Base-by-base conservation (phyloP, 2,329 filamentous ascomycete genomes). In the Botrytis porri region DNA sequence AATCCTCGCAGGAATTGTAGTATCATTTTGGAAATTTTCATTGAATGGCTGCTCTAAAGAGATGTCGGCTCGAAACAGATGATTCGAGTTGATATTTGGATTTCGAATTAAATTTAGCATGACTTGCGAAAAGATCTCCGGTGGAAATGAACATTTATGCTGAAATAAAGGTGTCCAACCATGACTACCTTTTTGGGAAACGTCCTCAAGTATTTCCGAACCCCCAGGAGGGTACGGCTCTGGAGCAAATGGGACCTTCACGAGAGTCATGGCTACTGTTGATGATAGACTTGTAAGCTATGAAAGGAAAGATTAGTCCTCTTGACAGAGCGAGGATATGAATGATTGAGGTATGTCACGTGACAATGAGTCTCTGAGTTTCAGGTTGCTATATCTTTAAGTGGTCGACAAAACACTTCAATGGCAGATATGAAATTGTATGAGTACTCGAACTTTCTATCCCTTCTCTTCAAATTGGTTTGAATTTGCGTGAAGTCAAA, bases 51-150 rank as follows among this genome's bases (percentile, higher is more conserved):
- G 83, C 76, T 90, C 87, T 73, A 88, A 86, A 39, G 92, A 85
- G 39, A 95, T 89, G 78, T 96, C 93, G 64, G 93, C 93, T 43
- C 93, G 88, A 78, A 94, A 93, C 1, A 96, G 85, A 86, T 92
- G 92, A 25, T 87, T 89, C 0, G 92, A 93, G 76, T 93, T 94
- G 81, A 94, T 85, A 76, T 96, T 95, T 0, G 93, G 93, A 78
- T 95, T 95, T 77, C 87, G 87, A 76, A 95, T 88, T 73, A 95
- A 84, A 78, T 95, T 93, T 77, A 89, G 83, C 89, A 94, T 93
- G 67, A 92, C 90, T 59, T 86, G 82, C 74, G 85, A 82, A 80
- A 94, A 95, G 71, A 89, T 84, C 43, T 86, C 84, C 1, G 89
- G 86, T 25, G 86, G 83, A 79, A 94, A 95, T 20, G 84, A 85